Percentiles rank a stretch among this genome's conserved stretches.
These are phyloP conservation scores for Colletotrichum truncatum DNA, from an alignment of 2,329 filamentous ascomycete genomes.

Conservation along the genomic window DNA sequence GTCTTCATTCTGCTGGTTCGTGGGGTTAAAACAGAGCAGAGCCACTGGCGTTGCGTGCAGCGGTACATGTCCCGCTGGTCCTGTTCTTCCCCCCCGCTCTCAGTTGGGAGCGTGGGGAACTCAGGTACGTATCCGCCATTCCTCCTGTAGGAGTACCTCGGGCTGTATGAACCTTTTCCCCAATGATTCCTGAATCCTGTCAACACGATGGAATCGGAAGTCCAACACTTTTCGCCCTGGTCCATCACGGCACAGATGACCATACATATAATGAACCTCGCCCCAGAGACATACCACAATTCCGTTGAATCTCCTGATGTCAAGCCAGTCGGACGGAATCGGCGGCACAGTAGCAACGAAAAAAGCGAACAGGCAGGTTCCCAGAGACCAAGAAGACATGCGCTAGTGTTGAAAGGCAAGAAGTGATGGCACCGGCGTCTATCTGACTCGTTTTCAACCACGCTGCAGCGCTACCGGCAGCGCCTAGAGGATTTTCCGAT, in stretches of 20 bases:
- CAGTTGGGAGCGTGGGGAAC: constrained; percentile 17
- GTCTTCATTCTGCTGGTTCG: constrained; percentile 7
- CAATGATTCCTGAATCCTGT: background rate
- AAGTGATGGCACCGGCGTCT: background rate
- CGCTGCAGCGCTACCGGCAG: background rate
- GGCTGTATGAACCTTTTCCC: background rate
- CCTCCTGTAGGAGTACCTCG: background rate
- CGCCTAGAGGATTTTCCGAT: constrained; percentile 13
- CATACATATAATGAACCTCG: background rate
- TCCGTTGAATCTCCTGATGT: constrained; percentile 11
- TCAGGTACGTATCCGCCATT: constrained; percentile 13
- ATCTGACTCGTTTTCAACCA: constrained; percentile 21
- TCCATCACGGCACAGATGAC: background rate
- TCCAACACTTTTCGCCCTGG: background rate
- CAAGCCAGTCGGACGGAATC: background rate
- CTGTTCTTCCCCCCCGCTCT: background rate
- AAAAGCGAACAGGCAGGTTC: background rate
- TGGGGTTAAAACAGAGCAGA: constrained; percentile 9
- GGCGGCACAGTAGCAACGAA: background rate
- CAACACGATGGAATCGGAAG: constrained; percentile 9
- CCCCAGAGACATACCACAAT: constrained; percentile 14
- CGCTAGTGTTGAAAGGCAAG: background rate
- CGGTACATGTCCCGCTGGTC: constrained; percentile 2
- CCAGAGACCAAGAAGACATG: background rate
- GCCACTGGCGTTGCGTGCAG: constrained; percentile 1